phyloP scores from a whole-genome alignment of 352 stramenopile species.

The Phytophthora sansomeana region DNA sequence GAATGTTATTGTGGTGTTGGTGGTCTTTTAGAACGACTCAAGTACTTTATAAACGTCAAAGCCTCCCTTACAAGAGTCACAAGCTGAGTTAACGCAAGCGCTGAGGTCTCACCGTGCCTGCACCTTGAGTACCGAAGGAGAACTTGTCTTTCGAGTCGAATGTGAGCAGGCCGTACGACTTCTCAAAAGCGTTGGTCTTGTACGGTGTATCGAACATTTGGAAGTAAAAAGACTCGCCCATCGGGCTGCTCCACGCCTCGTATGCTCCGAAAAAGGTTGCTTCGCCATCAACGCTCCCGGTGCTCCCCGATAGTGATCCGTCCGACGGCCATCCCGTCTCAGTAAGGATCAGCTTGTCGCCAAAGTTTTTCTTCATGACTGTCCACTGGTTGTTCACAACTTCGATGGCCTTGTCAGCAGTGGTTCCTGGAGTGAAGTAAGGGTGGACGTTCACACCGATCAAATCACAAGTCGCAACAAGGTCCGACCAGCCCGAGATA shows the following conservation, averaged over 20 bases:
- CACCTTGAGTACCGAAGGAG: neutral
- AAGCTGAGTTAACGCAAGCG: neutral
- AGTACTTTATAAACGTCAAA: constrained; percentile 34
- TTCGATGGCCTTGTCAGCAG: constrained; percentile 40
- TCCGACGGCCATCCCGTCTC: constrained; percentile 62
- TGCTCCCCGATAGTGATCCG: constrained; percentile 35
- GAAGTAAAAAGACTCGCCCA: constrained; percentile 68
- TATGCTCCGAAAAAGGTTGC: constrained; percentile 58
- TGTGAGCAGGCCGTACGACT: constrained; percentile 56
- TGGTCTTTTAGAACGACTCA: constrained; percentile 24
- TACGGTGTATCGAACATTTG: constrained; percentile 73
- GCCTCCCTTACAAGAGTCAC: constrained; percentile 8
- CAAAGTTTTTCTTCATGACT: constrained; percentile 37
- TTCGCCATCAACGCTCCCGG: constrained; percentile 27
- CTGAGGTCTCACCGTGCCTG: constrained; percentile 12
- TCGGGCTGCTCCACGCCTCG: constrained; percentile 55
- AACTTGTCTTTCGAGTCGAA: constrained; percentile 40
- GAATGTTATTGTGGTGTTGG: constrained; percentile 16
- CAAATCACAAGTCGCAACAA: constrained; percentile 48
- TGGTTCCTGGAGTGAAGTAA: constrained; percentile 48
- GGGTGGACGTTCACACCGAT: constrained; percentile 67
- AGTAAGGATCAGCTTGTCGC: constrained; percentile 56
- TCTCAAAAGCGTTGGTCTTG: constrained; percentile 50
- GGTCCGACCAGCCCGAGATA: constrained; percentile 40
- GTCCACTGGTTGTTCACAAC: constrained; percentile 50